Base-by-base conservation (phyloP, 2,329 filamentous ascomycete genomes). In the Chrysosporium queenslandicum region DNA sequence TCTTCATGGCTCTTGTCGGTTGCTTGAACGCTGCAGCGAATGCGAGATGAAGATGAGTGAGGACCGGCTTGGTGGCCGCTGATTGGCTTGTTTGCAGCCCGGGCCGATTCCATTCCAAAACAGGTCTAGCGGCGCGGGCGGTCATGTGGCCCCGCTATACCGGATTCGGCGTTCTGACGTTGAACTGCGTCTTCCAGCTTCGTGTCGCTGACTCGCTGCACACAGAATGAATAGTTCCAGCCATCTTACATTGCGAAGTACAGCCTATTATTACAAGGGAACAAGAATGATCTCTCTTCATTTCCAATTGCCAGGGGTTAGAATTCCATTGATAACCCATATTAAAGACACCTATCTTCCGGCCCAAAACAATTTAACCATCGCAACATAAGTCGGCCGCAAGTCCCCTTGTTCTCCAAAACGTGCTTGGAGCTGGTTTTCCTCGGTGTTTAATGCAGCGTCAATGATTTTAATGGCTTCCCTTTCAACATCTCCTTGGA, bases 371-470 rank as follows among this genome's bases (percentile, higher is more conserved):
- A 27, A 48, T 18, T 32, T n/a, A 48, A 48, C 46, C 46, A 48
- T 48, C 46, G 37, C 34, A 48, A 37, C 16, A 48, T 37, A 48
- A 37, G 46, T 4, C 46, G 16, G 18, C 16, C 30, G 46, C 46
- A 48, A 48, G 32, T 48, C 46, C 46, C 30, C 46, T 48, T 32
- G n/a, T n/a, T 37, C 39, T 39, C 30, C 46, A 37, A 48, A 39
- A 48, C 18, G 46, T 48, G 46, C 46, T 48, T 39, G 30, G 12
- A 48, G 46, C 29, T 48, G 46, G 46, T 37, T 16, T 48, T 48
- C 11, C 46, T 48, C 20, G 18, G 30, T 48, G 46, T 14, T 48
- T n/a, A 48, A 39, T 39, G 46, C 46, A 11, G 46, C 46, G 12
- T 48, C 1, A 30, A n/a, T 23, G 32, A 53, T 53, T 21, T 49